A percentile compares a stretch with the other conserved stretches of the same genome.
These are phyloP conservation scores for Geosmithia flava DNA, from an alignment of 2,329 filamentous ascomycete species.

Conservation along the genomic window DNA sequence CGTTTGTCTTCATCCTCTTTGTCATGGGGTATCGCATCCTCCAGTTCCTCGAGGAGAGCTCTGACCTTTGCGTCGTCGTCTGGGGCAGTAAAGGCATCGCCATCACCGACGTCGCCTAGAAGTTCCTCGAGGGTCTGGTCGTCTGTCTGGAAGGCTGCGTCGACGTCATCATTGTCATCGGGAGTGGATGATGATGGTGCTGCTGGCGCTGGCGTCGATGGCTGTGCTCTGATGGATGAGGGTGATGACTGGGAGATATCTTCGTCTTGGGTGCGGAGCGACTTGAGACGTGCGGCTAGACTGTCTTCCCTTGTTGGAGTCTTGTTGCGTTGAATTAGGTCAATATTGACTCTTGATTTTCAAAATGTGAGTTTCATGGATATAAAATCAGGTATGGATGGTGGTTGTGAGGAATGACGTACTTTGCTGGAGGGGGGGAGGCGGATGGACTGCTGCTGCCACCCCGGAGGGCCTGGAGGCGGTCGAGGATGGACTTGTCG, in stretches of 20 bases:
- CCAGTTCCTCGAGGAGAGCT: conserved; percentile 22
- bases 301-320: conserved; percentile 35
- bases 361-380: conserved; percentile 2
- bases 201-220: neutral
- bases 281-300: conserved; percentile 37
- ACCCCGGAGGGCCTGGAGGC: conserved; percentile 37
- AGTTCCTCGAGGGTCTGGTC: conserved; percentile 41
- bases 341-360: conserved; percentile 16
- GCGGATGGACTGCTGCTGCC: conserved; percentile 6
- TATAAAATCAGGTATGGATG: no score
- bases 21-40: conserved; percentile 18
- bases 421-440: conserved; percentile 26
- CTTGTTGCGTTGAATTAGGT: conserved; percentile 27
- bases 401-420: neutral
- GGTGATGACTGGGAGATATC: conserved; percentile 5
- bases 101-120: conserved; percentile 26
- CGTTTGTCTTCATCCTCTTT: neutral
- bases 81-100: conserved; percentile 14
- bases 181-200: neutral
- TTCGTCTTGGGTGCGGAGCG: conserved; percentile 28
- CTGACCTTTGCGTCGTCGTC: conserved; percentile 18
- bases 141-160: conserved; percentile 30
- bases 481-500: conserved; percentile 37
- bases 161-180: conserved; percentile 16
- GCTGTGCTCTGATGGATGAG: neutral